phyloP scores from a whole-genome alignment of 1,139 yeast species.

The Kodamaea fungicola region DNA sequence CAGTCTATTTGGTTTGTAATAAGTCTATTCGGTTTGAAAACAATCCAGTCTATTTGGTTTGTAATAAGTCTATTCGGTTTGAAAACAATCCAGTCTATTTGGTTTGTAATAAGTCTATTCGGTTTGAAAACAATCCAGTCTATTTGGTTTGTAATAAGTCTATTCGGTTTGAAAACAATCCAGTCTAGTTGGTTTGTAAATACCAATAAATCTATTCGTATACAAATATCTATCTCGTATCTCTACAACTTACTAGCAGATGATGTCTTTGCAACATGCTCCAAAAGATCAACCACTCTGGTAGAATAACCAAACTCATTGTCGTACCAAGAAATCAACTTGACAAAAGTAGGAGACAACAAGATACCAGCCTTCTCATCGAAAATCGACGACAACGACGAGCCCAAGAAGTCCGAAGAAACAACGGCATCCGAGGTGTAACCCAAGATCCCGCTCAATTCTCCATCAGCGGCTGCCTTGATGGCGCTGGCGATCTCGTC shows the following conservation, averaged over 20 bases:
- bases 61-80: too few relatives aligned
- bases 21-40: too few relatives aligned
- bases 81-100: too few relatives aligned
- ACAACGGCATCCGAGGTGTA: constrained; percentile 22
- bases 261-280: constrained; percentile 13
- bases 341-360: constrained; percentile 22
- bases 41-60: too few relatives aligned
- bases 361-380: constrained; percentile 23
- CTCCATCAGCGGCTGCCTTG: constrained; percentile 18
- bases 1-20: too few relatives aligned
- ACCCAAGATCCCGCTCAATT: constrained; percentile 19
- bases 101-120: too few relatives aligned
- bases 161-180: too few relatives aligned
- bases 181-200: too few relatives aligned
- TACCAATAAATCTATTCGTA: too few relatives aligned
- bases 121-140: too few relatives aligned
- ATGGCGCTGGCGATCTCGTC: constrained; percentile 19
- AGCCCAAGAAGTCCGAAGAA: constrained; percentile 20
- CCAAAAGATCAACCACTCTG: constrained; percentile 23
- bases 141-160: too few relatives aligned
- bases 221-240: too few relatives aligned
- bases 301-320: constrained; percentile 23
- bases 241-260: not conserved
- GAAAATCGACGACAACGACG: constrained; percentile 18
- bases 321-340: constrained; percentile 23